These are phyloP conservation scores for Anethum foeniculum DNA, from an alignment of 140 eudicot genomes.

Conservation along the genomic window DNA sequence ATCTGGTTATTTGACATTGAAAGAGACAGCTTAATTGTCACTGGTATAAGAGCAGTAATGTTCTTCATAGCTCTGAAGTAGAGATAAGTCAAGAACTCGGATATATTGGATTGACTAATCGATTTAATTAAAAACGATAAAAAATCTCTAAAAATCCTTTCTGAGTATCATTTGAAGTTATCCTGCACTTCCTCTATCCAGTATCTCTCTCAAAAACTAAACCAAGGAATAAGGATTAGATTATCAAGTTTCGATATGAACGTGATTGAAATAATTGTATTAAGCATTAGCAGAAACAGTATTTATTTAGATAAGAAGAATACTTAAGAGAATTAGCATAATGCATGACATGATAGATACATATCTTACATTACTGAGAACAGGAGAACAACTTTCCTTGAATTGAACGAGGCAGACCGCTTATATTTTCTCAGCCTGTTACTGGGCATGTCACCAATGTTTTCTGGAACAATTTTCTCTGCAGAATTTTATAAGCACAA, in stretches of 20 bases:
- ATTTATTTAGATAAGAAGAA: not conserved
- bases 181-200: not conserved
- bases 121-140: not conserved
- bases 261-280: not conserved
- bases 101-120: not conserved
- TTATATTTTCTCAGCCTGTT: conserved; percentile 68
- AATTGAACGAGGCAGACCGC: conserved; percentile 68
- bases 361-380: conserved; percentile 79
- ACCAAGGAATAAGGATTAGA: not conserved
- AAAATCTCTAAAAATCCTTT: not conserved
- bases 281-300: not conserved
- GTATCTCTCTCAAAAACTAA: not conserved
- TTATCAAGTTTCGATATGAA: not conserved
- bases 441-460: conserved; percentile 32
- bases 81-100: not conserved
- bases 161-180: not conserved
- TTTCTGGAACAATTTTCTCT: conserved; percentile 46
- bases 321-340: not conserved
- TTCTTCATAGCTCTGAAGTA: not conserved
- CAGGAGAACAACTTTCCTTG: conserved; percentile 78
- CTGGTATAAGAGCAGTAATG: not conserved
- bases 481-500: conserved; percentile 7
- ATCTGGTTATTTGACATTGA: not conserved
- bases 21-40: not conserved
- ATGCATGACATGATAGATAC: not conserved